Evolutionary conservation across 805 yeast genomes (phyloP).

Genomic region (Schwanniomyces occidentalis): DNA sequence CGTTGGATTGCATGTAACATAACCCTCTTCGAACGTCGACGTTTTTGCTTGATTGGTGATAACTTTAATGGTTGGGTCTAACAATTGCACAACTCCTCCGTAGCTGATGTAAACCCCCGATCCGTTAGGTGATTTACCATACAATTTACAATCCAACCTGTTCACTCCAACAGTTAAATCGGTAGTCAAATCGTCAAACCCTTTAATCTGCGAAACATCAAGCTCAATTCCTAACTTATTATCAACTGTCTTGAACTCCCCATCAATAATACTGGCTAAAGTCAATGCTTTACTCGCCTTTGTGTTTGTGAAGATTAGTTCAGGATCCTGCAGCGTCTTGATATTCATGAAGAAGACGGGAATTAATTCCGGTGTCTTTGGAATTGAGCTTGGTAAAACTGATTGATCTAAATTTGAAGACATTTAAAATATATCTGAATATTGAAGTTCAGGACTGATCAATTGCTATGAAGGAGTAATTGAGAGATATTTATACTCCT

Average conservation of each 20-base stretch:
- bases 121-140: slow-evolving; percentile 46
- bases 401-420: slow-evolving; percentile 4
- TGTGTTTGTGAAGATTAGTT: slow-evolving; percentile 15
- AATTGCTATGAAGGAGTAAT: no score
- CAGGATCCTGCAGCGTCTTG: slow-evolving; percentile 22
- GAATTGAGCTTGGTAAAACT: slow-evolving; percentile 11
- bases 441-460: no score
- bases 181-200: slow-evolving; percentile 50
- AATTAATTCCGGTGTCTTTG: slow-evolving; percentile 25
- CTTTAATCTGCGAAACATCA: slow-evolving; percentile 29
- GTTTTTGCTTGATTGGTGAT: slow-evolving; percentile 27
- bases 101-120: slow-evolving; percentile 44
- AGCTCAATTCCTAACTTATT: slow-evolving; percentile 33
- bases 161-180: slow-evolving; percentile 24
- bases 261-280: slow-evolving; percentile 25
- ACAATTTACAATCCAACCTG: slow-evolving; percentile 51
- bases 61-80: slow-evolving; percentile 33
- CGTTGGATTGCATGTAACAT: slow-evolving; percentile 49
- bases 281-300: slow-evolving; percentile 18
- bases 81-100: slow-evolving; percentile 48
- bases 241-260: slow-evolving; percentile 29
- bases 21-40: slow-evolving; percentile 45
- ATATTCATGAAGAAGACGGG: slow-evolving; percentile 34
- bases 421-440: no score
- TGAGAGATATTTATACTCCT: no score